Conservation (phyloP, 2,329 filamentous ascomycete species). For the Fusarium avenaceum region DNA sequence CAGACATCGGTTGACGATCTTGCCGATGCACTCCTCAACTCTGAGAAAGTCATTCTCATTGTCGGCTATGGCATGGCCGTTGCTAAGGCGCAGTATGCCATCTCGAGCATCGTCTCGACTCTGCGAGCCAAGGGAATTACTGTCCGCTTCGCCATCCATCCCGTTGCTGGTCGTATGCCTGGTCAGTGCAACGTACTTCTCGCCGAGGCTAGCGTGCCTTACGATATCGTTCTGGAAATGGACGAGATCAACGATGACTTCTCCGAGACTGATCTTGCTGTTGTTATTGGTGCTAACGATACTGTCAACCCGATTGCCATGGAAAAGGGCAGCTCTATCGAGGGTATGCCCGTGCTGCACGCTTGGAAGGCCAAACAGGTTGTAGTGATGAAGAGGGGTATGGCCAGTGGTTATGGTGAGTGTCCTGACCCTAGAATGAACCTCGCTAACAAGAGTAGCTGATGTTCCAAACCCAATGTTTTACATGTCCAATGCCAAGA, state of each 20-base stretch:
- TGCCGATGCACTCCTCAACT: conserved; percentile 79
- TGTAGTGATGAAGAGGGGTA: conserved; percentile 91
- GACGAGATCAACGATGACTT: conserved; percentile 97
- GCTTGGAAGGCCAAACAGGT: conserved; percentile 96
- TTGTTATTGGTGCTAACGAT: conserved; percentile 93
- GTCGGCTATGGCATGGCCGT: conserved; percentile 97
- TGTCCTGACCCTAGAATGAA: not conserved
- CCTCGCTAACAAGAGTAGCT: conserved; percentile 61
- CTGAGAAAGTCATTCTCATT: conserved; percentile 89
- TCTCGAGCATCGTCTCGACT: conserved; percentile 82
- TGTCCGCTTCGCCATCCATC: conserved; percentile 91
- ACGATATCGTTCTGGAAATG: conserved; percentile 95
- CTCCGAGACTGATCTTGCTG: conserved; percentile 83
- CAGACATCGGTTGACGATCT: conserved; percentile 85
- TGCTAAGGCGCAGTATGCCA: conserved; percentile 91
- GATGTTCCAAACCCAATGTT: conserved; percentile 96
- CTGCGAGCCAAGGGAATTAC: conserved; percentile 82
- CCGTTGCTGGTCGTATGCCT: conserved; percentile 91
- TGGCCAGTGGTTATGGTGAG: conserved; percentile 88
- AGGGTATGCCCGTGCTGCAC: conserved; percentile 92
- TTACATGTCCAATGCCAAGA: conserved; percentile 88
- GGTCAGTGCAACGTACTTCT: conserved; percentile 93
- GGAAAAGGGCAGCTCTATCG: conserved; percentile 85
- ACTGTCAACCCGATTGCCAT: conserved; percentile 92
- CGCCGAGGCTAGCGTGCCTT: conserved; percentile 88